phyloP scores from a whole-genome alignment of 129 eudicot species.

The Tanacetum coccineum region DNA sequence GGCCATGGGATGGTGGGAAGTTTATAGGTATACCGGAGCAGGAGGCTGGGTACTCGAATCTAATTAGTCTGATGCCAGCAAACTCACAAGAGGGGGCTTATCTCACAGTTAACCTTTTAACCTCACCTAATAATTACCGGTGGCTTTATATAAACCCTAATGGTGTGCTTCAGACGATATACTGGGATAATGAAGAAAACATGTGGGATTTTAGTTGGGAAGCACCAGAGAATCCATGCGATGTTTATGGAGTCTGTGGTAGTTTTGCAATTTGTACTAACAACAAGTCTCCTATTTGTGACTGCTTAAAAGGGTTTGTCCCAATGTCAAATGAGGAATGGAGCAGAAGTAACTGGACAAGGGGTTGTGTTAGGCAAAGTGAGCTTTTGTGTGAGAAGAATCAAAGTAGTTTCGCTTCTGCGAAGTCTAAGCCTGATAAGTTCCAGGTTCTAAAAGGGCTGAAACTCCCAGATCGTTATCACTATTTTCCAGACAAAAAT shows the following conservation, averaged over 20 bases:
- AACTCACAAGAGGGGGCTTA: conserved; percentile 12
- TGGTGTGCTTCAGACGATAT: conserved; percentile 3
- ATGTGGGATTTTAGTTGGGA: conserved; percentile 19
- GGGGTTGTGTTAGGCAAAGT: conserved; percentile 31
- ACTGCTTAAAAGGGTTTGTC: conserved; percentile 32
- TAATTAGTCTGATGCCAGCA: not conserved
- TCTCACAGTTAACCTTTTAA: not conserved
- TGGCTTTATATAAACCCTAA: not conserved
- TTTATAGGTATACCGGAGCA: conserved; percentile 27
- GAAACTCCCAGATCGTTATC: conserved; percentile 28
- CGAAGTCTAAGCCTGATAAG: conserved; percentile 23
- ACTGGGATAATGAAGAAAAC: not conserved
- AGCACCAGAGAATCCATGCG: conserved; percentile 26
- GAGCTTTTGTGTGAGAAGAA: conserved; percentile 30
- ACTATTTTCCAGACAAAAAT: conserved; percentile 9
- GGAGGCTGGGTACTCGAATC: conserved; percentile 11
- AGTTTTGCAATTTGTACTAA: conserved; percentile 21
- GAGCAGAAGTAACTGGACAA: conserved; percentile 25
- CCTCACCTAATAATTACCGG: not conserved
- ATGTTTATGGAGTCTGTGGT: conserved; percentile 35
- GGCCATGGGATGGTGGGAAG: conserved; percentile 32
- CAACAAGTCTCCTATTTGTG: conserved; percentile 18
- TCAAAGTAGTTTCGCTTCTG: conserved; percentile 10
- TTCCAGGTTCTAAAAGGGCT: conserved; percentile 24
- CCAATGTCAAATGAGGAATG: conserved; percentile 29